phyloP scores from a whole-genome alignment of 106 monocot genomes.

The Cymbidium sinense region DNA sequence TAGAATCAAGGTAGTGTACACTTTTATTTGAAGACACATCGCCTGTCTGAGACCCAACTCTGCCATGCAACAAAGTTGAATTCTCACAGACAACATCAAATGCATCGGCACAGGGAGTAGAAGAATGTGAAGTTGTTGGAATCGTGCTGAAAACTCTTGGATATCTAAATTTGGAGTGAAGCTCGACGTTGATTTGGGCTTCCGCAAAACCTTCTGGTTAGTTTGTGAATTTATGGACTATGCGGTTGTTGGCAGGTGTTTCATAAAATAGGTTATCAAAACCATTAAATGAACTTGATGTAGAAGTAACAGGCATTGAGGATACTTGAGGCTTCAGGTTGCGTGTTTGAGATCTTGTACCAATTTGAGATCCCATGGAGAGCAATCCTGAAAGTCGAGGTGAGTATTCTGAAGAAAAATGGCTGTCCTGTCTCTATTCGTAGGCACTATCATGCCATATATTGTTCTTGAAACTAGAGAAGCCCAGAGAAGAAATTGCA shows the following conservation, averaged over 20 bases:
- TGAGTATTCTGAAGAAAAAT: slow-evolving; percentile 1
- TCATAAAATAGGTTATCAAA: neutral
- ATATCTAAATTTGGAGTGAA: slow-evolving; percentile 2
- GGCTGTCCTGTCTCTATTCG: neutral
- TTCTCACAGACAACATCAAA: no score
- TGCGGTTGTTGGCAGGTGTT: neutral
- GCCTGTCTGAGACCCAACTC: no score
- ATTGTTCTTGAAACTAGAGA: slow-evolving; percentile 8
- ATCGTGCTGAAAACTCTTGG: neutral
- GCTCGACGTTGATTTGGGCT: neutral
- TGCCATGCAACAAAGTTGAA: no score
- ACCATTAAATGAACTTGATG: no score
- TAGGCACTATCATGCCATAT: neutral
- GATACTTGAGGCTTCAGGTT: no score
- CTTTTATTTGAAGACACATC: no score
- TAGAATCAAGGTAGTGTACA: no score
- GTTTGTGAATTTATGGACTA: neutral
- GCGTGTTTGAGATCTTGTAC: no score
- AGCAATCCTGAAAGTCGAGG: slow-evolving; percentile 1
- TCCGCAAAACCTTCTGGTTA: slow-evolving; percentile 3
- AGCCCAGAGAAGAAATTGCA: slow-evolving; percentile 1
- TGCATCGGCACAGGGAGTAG: no score
- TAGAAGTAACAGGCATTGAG: no score
- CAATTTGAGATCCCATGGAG: slow-evolving; percentile 9
- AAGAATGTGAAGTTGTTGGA: neutral